Conservation (phyloP, 768 basidiomycete genomes). For the Punctularia strigosozonata region DNA sequence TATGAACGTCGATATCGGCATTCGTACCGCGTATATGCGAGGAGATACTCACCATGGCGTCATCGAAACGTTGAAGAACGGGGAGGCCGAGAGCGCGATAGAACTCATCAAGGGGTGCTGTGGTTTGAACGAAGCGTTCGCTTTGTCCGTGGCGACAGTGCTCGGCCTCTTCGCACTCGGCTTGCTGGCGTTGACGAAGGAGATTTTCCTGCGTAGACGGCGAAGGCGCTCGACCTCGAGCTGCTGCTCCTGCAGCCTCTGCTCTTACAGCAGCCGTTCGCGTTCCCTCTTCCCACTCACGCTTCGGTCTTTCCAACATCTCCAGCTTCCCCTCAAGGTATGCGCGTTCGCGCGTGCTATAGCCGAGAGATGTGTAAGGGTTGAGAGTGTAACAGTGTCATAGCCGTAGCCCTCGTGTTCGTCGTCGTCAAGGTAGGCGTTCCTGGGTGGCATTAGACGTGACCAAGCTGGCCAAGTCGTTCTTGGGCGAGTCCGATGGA, state of each 20-base stretch:
- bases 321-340: slow-evolving; percentile 4
- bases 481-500: slow-evolving; percentile 9
- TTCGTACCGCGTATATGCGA: too few relatives aligned
- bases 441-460: too few relatives aligned
- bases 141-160: slow-evolving; percentile 6
- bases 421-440: slow-evolving; percentile 13
- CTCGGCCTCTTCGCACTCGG: slow-evolving; percentile 10
- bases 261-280: slow-evolving; percentile 6
- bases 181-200: too few relatives aligned
- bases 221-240: neutral
- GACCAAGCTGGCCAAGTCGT: too few relatives aligned
- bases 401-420: slow-evolving; percentile 9
- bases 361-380: too few relatives aligned
- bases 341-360: slow-evolving; percentile 2
- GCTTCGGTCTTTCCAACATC: slow-evolving; percentile 4
- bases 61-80: too few relatives aligned
- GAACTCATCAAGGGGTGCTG: too few relatives aligned
- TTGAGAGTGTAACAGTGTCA: too few relatives aligned
- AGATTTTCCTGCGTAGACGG: slow-evolving; percentile 1
- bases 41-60: too few relatives aligned
- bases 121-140: too few relatives aligned
- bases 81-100: too few relatives aligned
- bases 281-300: slow-evolving; percentile 5
- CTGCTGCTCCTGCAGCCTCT: slow-evolving; percentile 10
- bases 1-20: too few relatives aligned